Evolutionary conservation across 768 basidiomycete species (phyloP).

Genomic region (Cantharellus anzutake): DNA sequence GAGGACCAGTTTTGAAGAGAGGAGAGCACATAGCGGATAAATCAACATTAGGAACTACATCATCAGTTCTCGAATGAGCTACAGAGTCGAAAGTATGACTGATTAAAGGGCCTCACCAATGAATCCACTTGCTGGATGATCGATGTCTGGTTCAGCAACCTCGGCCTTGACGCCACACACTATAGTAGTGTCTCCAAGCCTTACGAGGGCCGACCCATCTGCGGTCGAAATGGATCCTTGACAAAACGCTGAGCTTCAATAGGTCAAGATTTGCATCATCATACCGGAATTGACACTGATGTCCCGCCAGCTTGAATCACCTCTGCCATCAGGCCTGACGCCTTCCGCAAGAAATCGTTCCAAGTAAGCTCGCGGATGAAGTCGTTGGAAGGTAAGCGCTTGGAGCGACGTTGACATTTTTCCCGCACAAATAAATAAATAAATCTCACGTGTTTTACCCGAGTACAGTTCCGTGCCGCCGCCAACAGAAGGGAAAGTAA

Average conservation of each 20-base stretch:
- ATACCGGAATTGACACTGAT: constrained; percentile 63
- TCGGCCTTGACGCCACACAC: constrained; percentile 95
- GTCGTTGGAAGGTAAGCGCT: constrained; percentile 29
- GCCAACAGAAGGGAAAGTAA: not conserved
- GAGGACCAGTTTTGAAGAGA: constrained; percentile 88
- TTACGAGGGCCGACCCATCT: constrained; percentile 77
- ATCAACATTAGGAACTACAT: constrained; percentile 81
- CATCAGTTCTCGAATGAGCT: not conserved
- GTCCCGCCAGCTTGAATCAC: constrained; percentile 48
- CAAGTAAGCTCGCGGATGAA: constrained; percentile 79
- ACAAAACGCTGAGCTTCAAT: not conserved
- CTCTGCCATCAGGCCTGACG: constrained; percentile 68
- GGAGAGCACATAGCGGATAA: constrained; percentile 86
- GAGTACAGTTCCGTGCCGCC: too few relatives aligned
- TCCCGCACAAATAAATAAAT: not conserved
- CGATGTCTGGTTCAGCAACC: constrained; percentile 75
- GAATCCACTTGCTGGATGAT: constrained; percentile 56
- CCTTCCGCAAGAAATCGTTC: constrained; percentile 66
- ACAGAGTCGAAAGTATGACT: not conserved
- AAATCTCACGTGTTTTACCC: not conserved
- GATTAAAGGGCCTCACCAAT: constrained; percentile 33
- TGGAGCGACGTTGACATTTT: not conserved
- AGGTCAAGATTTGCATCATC: constrained; percentile 13
- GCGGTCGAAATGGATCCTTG: constrained; percentile 88
- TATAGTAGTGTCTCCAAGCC: constrained; percentile 82